phyloP scores from a whole-genome alignment of 768 basidiomycete species.

The Russula abietina region DNA sequence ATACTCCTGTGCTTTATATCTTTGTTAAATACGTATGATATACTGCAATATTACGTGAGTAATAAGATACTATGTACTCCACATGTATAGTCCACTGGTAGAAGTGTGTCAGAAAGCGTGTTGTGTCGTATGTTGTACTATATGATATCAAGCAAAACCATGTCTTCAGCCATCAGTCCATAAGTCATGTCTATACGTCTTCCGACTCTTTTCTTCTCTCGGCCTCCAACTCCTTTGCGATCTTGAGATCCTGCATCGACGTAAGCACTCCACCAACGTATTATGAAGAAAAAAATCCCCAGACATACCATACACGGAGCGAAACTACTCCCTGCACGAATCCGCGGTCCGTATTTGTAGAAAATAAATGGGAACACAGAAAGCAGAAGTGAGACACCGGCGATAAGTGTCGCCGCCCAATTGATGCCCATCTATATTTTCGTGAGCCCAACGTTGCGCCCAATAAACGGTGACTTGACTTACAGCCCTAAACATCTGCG shows the following conservation, averaged over 20 bases:
- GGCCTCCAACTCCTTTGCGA: not conserved
- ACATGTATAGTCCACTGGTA: too few relatives aligned
- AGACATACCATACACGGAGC: not conserved
- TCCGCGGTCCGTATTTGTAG: not conserved
- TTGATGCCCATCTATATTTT: not conserved
- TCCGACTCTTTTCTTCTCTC: not conserved
- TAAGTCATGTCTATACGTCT: not conserved
- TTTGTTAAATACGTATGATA: not conserved
- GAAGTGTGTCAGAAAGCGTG: not conserved
- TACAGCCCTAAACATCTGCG: slow-evolving; percentile 50
- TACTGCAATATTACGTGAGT: not conserved
- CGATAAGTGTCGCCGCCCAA: not conserved
- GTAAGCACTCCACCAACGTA: not conserved
- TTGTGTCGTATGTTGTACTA: too few relatives aligned
- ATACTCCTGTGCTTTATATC: too few relatives aligned
- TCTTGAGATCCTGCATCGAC: not conserved
- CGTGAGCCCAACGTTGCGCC: not conserved
- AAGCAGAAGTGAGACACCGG: not conserved
- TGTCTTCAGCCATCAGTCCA: not conserved
- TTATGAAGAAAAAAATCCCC: not conserved
- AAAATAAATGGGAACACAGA: not conserved
- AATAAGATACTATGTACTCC: not conserved
- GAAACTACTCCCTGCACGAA: not conserved
- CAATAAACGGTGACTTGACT: slow-evolving; percentile 22
- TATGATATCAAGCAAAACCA: not conserved